phyloP scores from a whole-genome alignment of 257 asterid species.

The Apocynum venetum region DNA sequence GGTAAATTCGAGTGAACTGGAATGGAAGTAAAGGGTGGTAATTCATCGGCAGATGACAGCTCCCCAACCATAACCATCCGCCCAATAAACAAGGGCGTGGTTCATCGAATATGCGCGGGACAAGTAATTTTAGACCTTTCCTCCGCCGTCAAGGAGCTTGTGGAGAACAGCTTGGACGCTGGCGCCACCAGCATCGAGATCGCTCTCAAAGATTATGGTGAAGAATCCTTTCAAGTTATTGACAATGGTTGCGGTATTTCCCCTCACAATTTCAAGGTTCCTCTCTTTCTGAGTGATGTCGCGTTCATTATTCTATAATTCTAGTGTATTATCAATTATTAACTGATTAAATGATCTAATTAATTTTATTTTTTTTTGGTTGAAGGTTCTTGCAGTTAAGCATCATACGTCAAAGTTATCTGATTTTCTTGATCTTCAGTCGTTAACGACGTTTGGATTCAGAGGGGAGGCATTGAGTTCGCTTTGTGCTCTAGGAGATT shows the following conservation, averaged over 20 bases:
- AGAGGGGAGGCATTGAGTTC: constrained; percentile 99
- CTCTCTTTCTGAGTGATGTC: neutral
- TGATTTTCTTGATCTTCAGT: constrained; percentile 82
- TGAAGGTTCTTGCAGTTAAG: constrained; percentile 75
- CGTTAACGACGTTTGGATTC: constrained; percentile 79
- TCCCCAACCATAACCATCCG: constrained; percentile 44
- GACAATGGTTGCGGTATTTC: constrained; percentile 92
- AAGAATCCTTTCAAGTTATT: constrained; percentile 77
- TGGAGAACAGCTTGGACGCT: constrained; percentile 98
- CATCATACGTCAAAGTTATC: constrained; percentile 91
- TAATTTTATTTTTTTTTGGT: neutral
- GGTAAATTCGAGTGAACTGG: neutral
- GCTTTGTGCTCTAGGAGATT: constrained; percentile 72
- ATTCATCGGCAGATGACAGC: neutral
- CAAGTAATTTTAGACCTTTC: constrained; percentile 90
- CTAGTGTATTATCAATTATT: neutral
- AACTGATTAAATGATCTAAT: neutral
- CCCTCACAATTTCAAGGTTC: constrained; percentile 71
- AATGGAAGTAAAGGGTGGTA: constrained; percentile 3
- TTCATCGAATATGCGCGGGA: constrained; percentile 84
- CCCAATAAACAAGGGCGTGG: constrained; percentile 65
- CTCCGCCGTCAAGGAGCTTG: constrained; percentile 96
- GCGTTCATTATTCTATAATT: neutral
- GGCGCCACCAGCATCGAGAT: constrained; percentile 88
- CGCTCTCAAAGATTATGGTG: constrained; percentile 69